Base-by-base conservation (phyloP, 2,329 filamentous ascomycete species). In the Pseudocercospora cruenta region DNA sequence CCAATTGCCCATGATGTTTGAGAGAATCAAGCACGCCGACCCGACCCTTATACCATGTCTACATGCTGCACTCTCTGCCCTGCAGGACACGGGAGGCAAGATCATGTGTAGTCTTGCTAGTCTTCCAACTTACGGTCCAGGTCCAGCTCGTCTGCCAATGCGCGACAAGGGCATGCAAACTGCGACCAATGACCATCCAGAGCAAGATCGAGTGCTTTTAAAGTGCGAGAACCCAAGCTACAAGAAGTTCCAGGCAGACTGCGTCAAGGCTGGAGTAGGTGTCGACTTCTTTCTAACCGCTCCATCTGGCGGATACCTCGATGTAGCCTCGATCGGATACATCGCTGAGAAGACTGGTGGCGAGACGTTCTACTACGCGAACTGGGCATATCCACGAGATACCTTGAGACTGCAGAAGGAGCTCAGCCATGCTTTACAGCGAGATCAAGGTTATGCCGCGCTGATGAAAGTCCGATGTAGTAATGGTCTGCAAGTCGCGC, bases 381-480 rank as follows among this genome's bases (percentile, higher is more conserved):
- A 98, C 78, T 99, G 97, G 82, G 89, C 97, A 66, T 88, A 91
- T 7, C 91, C 91, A 7, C 88, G 95, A 43, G 95, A 99, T 78
- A 88, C 90, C 51, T 85, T 92, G 63, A 96, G 94, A 81, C 82
- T 99, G 45, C 90, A 90, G 2, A 87, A 90, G 57, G 95, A 99
- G 81, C 88, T 99, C 70, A 88, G 89, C 71, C 94, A 97, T 75
- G 89, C 92, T 0, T 88, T 97, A 31, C 93, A 89, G 2, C 87
- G 95, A 69, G 94, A 97, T 78, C 97, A 94, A 55, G 95, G 95
- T 22, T 98, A 92, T 82, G 94, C 97, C 80, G 93, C 93, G 21
- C 83, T 99, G 72, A 96, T 99, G 92, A 99, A 99, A 83, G 94
- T 99, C 65, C 91, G 95, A 68, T 99, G 95, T 82, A 97, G 94